These are phyloP conservation scores for Metschnikowia gruessii DNA, from an alignment of 805 yeast species.

Conservation along the genomic window DNA sequence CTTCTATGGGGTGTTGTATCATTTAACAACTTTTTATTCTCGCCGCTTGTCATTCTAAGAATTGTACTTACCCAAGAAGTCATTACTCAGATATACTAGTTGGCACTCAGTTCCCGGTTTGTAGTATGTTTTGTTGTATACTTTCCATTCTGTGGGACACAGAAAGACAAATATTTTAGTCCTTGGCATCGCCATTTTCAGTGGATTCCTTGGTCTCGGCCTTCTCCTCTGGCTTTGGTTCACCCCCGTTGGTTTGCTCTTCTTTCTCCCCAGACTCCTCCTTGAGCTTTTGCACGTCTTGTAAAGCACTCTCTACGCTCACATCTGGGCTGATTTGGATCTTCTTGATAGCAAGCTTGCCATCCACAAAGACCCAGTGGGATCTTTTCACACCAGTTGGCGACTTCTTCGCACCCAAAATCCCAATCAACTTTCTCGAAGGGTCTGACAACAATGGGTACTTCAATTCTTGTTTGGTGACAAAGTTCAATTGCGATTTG, in stretches of 20 bases:
- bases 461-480: constrained; percentile 67
- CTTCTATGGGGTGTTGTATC: not conserved
- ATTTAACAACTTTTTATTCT: not conserved
- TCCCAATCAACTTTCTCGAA: constrained; percentile 58
- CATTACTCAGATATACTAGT: not conserved
- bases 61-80: not conserved
- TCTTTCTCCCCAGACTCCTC: constrained; percentile 15
- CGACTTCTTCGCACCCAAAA: constrained; percentile 78
- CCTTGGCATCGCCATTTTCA: constrained; percentile 1
- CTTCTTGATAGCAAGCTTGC: constrained; percentile 55
- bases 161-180: not conserved
- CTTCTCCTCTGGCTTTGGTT: not conserved
- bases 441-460: constrained; percentile 81
- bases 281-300: constrained; percentile 48
- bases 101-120: not conserved
- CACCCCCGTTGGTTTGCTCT: constrained; percentile 8
- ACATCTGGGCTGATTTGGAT: constrained; percentile 50
- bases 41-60: not conserved
- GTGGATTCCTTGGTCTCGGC: not conserved
- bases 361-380: constrained; percentile 88
- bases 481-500: constrained; percentile 72
- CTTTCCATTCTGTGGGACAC: too few relatives aligned
- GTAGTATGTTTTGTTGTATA: too few relatives aligned
- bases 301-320: constrained; percentile 58
- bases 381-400: constrained; percentile 80